Percentiles rank a stretch among this genome's conserved stretches.
These are phyloP conservation scores for Maudiozyma pseudohumilis DNA, from an alignment of 805 yeast genomes.

Conservation along the genomic window DNA sequence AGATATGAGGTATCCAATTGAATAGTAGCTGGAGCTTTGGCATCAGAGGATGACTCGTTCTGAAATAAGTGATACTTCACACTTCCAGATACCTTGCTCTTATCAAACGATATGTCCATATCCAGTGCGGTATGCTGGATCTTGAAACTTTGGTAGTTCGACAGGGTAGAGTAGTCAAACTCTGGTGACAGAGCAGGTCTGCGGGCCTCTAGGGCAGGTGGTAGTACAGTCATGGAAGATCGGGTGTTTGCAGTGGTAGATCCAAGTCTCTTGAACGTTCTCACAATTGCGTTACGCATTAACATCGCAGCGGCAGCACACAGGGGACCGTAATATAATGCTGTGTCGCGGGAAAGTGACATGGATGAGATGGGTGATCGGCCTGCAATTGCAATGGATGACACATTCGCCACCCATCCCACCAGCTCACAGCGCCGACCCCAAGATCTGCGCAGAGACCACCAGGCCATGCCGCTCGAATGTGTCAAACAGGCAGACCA, in stretches of 20 bases:
- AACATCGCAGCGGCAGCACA: no score
- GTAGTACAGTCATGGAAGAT: conserved; percentile 14
- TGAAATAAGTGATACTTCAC: conserved; percentile 38
- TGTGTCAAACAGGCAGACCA: no score
- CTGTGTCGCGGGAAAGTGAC: no score
- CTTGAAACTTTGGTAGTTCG: conserved; percentile 51
- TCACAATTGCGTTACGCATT: no score
- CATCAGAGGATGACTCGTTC: conserved; percentile 16
- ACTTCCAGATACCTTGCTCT: conserved; percentile 43
- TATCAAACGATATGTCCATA: conserved; percentile 46
- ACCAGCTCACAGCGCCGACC: no score
- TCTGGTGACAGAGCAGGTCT: conserved; percentile 37
- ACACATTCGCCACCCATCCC: no score
- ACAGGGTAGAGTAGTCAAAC: conserved; percentile 66
- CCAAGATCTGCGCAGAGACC: no score
- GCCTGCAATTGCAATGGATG: no score
- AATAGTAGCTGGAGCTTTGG: conserved; percentile 6
- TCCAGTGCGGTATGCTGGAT: conserved; percentile 44
- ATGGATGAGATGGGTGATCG: no score
- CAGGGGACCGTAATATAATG: no score
- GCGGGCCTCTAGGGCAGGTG: conserved; percentile 19
- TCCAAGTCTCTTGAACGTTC: no score
- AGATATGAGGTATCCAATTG: conserved; percentile 63
- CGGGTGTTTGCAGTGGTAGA: background rate
- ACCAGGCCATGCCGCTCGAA: no score